These are phyloP conservation scores for Arthrocladium fulminans DNA, from an alignment of 2,329 filamentous ascomycete genomes.

Conservation along the genomic window DNA sequence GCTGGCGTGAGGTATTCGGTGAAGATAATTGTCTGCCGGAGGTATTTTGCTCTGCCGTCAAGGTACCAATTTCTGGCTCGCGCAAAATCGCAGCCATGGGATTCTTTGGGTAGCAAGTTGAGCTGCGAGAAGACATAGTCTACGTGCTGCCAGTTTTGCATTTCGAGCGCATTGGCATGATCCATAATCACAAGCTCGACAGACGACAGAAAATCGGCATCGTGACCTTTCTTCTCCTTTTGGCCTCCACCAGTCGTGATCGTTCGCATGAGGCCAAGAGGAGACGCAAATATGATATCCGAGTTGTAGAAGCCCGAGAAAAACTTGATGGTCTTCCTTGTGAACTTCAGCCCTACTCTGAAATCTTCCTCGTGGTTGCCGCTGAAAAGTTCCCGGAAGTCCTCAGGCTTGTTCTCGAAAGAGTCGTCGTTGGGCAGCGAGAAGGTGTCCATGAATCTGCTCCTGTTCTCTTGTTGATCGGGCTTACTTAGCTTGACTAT, in stretches of 20 bases:
- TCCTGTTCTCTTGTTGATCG: conserved; percentile 90
- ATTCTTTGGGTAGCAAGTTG: conserved; percentile 79
- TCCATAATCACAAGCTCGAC: conserved; percentile 87
- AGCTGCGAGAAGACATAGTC: conserved; percentile 86
- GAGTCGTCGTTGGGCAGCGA: conserved; percentile 60
- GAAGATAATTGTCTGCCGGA: conserved; percentile 78
- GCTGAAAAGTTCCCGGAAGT: conserved; percentile 81
- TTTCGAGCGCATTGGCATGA: conserved; percentile 83
- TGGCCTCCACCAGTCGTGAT: conserved; percentile 56
- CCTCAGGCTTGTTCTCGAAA: conserved; percentile 62
- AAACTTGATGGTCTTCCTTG: conserved; percentile 87
- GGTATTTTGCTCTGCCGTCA: conserved; percentile 69
- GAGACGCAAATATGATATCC: conserved; percentile 86
- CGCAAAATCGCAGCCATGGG: conserved; percentile 88
- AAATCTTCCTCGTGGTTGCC: conserved; percentile 98
- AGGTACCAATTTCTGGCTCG: conserved; percentile 87
- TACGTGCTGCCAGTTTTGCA: conserved; percentile 98
- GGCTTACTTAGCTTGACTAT: conserved; percentile 69
- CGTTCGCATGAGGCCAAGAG: conserved; percentile 79
- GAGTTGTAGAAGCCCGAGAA: conserved; percentile 95
- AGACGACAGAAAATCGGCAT: conserved; percentile 81
- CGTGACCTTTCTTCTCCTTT: conserved; percentile 50
- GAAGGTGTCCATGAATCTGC: conserved; percentile 81
- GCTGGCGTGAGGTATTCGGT: conserved; percentile 82
- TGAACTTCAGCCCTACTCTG: conserved; percentile 90